Base-by-base conservation (phyloP, 768 basidiomycete species). In the Panellus pusillus region DNA sequence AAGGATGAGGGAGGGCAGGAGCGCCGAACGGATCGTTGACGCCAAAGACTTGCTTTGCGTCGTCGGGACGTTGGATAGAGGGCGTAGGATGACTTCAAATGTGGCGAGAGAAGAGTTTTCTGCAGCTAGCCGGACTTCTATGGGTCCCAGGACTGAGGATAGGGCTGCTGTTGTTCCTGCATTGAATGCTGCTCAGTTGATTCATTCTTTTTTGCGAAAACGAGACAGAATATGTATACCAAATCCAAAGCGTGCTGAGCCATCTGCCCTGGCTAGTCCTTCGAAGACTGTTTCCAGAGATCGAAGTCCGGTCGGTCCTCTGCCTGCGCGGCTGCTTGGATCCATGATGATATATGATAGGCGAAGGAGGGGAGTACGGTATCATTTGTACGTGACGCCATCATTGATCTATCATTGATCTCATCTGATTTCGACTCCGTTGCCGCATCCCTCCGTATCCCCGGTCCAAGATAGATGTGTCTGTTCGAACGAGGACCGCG, bases 111-210 rank as follows among this genome's bases (percentile, higher is more conserved):
- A 84, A 9, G 91, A 81, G 28, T 82, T 78, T 70, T 93, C 92
- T 8, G 79, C 68, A 3, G 82, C 79, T 8, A 84, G 73, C 15
- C 89, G 78, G 44, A 86, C 86, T 58, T 92, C 84, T 41, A 92
- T 85, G 17, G 92, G 92, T 0, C 92, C 91, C 13, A 89, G 89
- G 32, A 91, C 67, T 5, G 91, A 91, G 8, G 86, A 82, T 17
- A 91, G 67, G 3, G 83, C 87, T 67, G 61, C 58, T 18, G 70
- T 70, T 35, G 67, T 64, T 36, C 73, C 72, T 76, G 57, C 39
- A 32, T 32, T n/a, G 31, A 9, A 35, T 35, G 3, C 32, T 35
- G 14, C 32, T 3, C 2, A 35, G 32, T 35, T 2, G 6, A 6
- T 24, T 24, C 3, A 24, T 24, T 35, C 32, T 11, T 35, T 7